Evolutionary conservation across 2,329 filamentous ascomycete species (phyloP).

Genomic region (Colletotrichum destructivum): DNA sequence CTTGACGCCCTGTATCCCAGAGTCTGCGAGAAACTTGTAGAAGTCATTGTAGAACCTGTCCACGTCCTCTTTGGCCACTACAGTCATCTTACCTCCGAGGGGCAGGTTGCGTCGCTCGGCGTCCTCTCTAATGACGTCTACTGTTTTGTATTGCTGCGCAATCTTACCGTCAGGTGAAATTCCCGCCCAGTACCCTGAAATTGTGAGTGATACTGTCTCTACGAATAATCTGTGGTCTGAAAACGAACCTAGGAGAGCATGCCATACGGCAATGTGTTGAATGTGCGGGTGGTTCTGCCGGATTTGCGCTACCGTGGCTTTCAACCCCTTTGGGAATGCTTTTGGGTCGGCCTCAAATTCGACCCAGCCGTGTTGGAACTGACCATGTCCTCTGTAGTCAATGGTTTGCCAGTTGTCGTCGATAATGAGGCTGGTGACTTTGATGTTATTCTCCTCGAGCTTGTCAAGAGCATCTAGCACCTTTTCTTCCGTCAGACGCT

Average conservation of each 20-base stretch:
- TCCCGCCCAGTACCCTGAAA: slow-evolving; percentile 87
- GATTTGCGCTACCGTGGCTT: slow-evolving; percentile 78
- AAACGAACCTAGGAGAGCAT: slow-evolving; percentile 75
- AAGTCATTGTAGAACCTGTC: slow-evolving; percentile 89
- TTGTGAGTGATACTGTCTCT: slow-evolving; percentile 41
- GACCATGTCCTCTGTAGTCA: slow-evolving; percentile 64
- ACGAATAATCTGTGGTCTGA: slow-evolving; percentile 42
- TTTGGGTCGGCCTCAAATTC: slow-evolving; percentile 88
- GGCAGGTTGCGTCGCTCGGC: slow-evolving; percentile 62
- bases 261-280: slow-evolving; percentile 92
- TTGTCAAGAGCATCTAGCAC: slow-evolving; percentile 82
- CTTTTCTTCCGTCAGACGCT: slow-evolving; percentile 84
- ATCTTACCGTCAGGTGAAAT: slow-evolving; percentile 83
- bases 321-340: slow-evolving; percentile 86
- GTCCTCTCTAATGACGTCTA: slow-evolving; percentile 68
- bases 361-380: slow-evolving; percentile 78
- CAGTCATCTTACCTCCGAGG: slow-evolving; percentile 76
- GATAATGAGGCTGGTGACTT: slow-evolving; percentile 89
- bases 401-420: slow-evolving; percentile 97
- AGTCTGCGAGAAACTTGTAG: slow-evolving; percentile 82
- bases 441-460: slow-evolving; percentile 80
- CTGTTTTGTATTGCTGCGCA: slow-evolving; percentile 83
- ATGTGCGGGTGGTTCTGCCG: slow-evolving; percentile 79
- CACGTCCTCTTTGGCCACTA: slow-evolving; percentile 83
- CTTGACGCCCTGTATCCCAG: slow-evolving; percentile 90